Conservation (phyloP, 2,329 filamentous ascomycete genomes). For the Hypoxylon rubiginosum region DNA sequence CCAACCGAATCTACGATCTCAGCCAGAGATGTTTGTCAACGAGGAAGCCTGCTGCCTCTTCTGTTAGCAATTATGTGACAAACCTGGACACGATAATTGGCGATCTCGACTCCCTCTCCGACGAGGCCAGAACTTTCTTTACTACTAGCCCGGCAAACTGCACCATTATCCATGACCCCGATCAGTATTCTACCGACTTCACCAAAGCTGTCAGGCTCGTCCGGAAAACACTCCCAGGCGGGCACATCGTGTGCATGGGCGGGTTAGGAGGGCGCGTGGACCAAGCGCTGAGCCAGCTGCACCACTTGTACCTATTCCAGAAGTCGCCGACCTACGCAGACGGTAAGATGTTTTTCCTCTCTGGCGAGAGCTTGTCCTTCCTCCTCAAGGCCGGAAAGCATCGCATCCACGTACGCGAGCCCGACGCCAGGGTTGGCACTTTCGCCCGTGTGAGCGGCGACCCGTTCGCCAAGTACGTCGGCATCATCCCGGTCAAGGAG, state of each 20-base stretch:
- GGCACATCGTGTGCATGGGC: conserved; percentile 83
- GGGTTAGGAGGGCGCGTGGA: conserved; percentile 92
- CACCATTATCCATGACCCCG: conserved; percentile 75
- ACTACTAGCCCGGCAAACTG: conserved; percentile 65
- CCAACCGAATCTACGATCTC: conserved; percentile 76
- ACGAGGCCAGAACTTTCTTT: conserved; percentile 76
- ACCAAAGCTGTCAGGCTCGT: conserved; percentile 76
- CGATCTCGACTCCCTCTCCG: conserved; percentile 86
- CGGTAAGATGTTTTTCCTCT: conserved; percentile 81
- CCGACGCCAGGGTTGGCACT: conserved; percentile 2
- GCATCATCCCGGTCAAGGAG: conserved; percentile 87
- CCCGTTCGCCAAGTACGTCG: conserved; percentile 82
- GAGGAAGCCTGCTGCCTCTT: too few species aligned
- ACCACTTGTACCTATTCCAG: conserved; percentile 81
- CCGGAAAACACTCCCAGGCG: conserved; percentile 38
- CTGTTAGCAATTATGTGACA: conserved; percentile 48
- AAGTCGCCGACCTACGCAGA: conserved; percentile 58
- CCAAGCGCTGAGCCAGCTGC: conserved; percentile 89
- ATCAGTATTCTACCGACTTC: conserved; percentile 93
- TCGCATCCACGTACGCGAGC: conserved; percentile 72
- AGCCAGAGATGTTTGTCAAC: conserved; percentile 26
- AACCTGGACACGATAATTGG: conserved; percentile 83
- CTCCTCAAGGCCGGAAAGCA: conserved; percentile 79
- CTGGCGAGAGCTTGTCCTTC: conserved; percentile 84
- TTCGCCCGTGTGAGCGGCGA: conserved; percentile 45